Evolutionary conservation across 345 rosid species (phyloP).

Genomic region (Syzygium aromaticum): DNA sequence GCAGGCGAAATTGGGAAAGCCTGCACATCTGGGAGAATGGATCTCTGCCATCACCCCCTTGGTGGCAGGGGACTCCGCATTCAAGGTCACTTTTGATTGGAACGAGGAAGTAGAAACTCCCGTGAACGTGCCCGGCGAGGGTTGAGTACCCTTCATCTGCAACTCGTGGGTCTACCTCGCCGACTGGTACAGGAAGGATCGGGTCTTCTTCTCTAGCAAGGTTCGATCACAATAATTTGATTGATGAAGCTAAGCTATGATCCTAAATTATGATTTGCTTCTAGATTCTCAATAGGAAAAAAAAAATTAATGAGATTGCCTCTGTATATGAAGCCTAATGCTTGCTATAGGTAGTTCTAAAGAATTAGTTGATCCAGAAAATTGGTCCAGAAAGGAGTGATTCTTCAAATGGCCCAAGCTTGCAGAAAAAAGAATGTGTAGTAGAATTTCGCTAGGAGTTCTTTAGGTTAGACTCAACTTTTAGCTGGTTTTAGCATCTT

Average conservation of each 20-base stretch:
- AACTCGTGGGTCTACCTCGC: conserved; percentile 41
- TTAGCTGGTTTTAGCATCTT: not conserved
- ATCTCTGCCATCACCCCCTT: conserved; percentile 2
- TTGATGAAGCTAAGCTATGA: not conserved
- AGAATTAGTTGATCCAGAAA: not conserved
- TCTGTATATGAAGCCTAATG: not conserved
- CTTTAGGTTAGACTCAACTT: too few species aligned
- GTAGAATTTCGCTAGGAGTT: not conserved
- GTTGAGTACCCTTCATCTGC: conserved; percentile 31
- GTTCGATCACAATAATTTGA: not conserved
- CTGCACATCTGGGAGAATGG: conserved; percentile 25
- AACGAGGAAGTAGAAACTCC: conserved; percentile 26
- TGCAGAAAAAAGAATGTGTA: too few species aligned
- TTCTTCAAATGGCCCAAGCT: not conserved
- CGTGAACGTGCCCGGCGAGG: conserved; percentile 35
- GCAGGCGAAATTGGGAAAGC: conserved; percentile 24
- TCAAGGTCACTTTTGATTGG: conserved; percentile 23
- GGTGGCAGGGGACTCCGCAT: conserved; percentile 22
- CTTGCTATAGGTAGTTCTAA: not conserved
- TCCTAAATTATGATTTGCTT: not conserved
- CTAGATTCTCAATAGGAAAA: not conserved
- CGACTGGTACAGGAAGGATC: conserved; percentile 13
- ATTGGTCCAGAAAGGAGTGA: not conserved
- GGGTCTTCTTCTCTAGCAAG: conserved; percentile 33
- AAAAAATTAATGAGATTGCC: not conserved